A percentile compares a stretch with the other conserved stretches of the same genome.
Conservation (phyloP, 331 rosid species). For the Saraca asoca region DNA sequence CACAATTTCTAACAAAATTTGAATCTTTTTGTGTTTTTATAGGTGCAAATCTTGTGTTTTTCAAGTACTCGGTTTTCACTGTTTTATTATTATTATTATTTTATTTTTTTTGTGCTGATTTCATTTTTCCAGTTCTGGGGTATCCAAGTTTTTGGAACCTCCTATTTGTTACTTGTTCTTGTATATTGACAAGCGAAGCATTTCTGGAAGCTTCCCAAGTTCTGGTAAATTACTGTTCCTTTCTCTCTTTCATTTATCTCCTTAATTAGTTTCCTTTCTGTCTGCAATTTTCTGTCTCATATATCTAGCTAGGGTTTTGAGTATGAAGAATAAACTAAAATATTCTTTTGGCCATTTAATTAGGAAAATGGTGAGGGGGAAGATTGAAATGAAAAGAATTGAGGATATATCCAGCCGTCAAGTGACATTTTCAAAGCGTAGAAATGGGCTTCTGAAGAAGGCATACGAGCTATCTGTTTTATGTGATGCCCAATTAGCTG, state of each 20-base stretch:
- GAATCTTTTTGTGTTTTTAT: background rate
- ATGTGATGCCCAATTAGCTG: constrained; percentile 38
- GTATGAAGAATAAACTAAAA: too few species aligned
- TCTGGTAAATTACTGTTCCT: constrained; percentile 7
- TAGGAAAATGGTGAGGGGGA: constrained; percentile 45
- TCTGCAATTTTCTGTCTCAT: background rate
- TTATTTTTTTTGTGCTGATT: background rate
- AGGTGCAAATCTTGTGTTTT: too few species aligned
- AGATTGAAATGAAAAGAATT: constrained; percentile 34
- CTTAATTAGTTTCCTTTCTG: background rate
- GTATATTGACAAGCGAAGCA: background rate
- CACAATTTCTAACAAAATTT: background rate
- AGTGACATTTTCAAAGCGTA: constrained; percentile 43
- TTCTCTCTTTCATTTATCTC: background rate
- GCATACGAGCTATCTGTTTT: constrained; percentile 43
- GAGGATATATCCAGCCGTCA: constrained; percentile 34
- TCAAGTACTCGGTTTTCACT: too few species aligned
- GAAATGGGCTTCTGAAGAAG: constrained; percentile 38
- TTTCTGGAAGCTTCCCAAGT: constrained; percentile 3
- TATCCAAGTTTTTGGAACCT: background rate
- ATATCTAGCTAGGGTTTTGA: constrained; percentile 1
- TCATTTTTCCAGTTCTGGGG: background rate
- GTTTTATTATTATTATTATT: background rate
- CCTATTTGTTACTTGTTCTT: background rate
- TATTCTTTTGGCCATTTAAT: background rate